Conservation (phyloP, 2,329 filamentous ascomycete species). For the Volutella citrinella region DNA sequence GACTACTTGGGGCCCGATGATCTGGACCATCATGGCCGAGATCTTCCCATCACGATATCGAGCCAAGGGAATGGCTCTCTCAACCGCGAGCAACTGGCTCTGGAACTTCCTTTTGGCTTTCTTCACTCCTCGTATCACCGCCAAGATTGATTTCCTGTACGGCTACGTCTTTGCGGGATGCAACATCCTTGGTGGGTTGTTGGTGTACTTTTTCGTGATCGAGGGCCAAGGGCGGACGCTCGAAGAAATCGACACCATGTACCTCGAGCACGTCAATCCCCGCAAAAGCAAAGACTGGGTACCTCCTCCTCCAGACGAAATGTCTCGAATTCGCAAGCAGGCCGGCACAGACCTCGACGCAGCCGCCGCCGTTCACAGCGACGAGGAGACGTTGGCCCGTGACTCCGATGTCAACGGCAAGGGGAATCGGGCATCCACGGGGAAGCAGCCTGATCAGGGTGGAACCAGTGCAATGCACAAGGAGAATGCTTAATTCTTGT, state of each 20-base stretch:
- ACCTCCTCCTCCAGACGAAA: slow-evolving; percentile 41
- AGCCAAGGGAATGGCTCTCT: slow-evolving; percentile 57
- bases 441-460: too few relatives aligned
- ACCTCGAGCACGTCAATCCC: slow-evolving; percentile 61
- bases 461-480: too few relatives aligned
- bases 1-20: slow-evolving; percentile 64
- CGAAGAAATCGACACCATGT: slow-evolving; percentile 80
- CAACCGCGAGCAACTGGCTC: slow-evolving; percentile 61
- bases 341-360: slow-evolving; percentile 39
- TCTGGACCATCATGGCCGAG: slow-evolving; percentile 63
- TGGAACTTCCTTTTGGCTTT: slow-evolving; percentile 77
- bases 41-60: slow-evolving; percentile 63
- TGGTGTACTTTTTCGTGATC: slow-evolving; percentile 77
- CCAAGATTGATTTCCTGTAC: slow-evolving; percentile 67
- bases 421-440: too few relatives aligned
- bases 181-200: slow-evolving; percentile 58
- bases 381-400: slow-evolving; percentile 16
- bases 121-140: slow-evolving; percentile 77
- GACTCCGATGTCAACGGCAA: slow-evolving; percentile 9
- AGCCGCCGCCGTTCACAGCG: slow-evolving; percentile 8
- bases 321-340: slow-evolving; percentile 38
- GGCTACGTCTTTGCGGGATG: slow-evolving; percentile 76
- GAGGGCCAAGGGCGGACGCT: slow-evolving; percentile 71
- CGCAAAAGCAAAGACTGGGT: slow-evolving; percentile 59
- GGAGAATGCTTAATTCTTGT: too few relatives aligned